Evolutionary conservation across 768 basidiomycete genomes (phyloP).

Genomic region (Trametes gibbosa): DNA sequence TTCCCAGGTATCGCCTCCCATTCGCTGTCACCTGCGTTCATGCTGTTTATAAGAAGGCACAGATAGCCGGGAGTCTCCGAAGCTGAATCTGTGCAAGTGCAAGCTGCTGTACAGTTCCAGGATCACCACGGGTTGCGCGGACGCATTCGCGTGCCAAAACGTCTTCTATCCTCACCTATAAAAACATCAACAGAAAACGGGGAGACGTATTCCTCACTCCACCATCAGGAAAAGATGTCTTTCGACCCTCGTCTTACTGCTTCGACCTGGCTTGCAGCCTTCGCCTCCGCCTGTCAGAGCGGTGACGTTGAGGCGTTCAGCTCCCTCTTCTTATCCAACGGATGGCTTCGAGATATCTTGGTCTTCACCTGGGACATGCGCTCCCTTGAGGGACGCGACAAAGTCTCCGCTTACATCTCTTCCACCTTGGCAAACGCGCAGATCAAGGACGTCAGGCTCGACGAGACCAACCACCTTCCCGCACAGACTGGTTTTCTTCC

Average conservation of each 20-base stretch:
- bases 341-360: conserved; percentile 27
- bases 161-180: not conserved
- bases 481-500: conserved; percentile 3
- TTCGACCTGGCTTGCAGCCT: conserved; percentile 16
- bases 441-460: conserved; percentile 19
- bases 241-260: conserved; percentile 9
- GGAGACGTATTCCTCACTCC: not conserved
- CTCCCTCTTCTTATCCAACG: conserved; percentile 15
- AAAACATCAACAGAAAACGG: not conserved
- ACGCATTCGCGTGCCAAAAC: not conserved
- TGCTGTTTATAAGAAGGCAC: no score
- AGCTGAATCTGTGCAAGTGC: no score
- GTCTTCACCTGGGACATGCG: conserved; percentile 27
- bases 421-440: conserved; percentile 1
- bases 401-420: conserved; percentile 18
- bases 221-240: not conserved
- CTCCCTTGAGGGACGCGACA: conserved; percentile 20
- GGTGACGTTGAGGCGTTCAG: conserved; percentile 12
- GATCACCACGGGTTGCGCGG: not conserved
- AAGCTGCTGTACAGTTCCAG: not conserved
- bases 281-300: conserved; percentile 4
- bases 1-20: no score
- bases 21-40: no score
- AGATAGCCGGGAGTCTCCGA: no score
- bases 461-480: conserved; percentile 7